Percentiles rank a stretch among this genome's conserved stretches.
phyloP scores from a whole-genome alignment of 2,329 filamentous ascomycete genomes.

The Boeremia exigua region DNA sequence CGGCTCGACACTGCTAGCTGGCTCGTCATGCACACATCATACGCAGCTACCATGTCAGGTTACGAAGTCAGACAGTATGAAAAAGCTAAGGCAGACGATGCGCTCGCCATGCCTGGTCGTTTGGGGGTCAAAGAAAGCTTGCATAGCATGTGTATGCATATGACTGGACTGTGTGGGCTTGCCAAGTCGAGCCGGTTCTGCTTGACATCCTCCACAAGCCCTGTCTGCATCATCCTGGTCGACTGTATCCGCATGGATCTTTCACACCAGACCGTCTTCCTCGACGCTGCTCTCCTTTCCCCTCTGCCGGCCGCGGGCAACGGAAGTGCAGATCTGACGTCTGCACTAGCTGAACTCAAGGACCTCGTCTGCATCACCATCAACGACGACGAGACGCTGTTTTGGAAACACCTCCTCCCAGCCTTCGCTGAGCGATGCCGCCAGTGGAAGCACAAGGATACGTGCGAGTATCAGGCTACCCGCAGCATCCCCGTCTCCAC shows the following conservation, averaged over 20 bases:
- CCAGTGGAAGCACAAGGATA: slow-evolving; percentile 43
- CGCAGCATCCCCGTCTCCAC: slow-evolving; percentile 5
- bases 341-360: too few relatives aligned
- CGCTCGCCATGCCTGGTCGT: not conserved
- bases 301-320: not conserved
- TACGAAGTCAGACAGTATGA: too few relatives aligned
- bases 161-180: not conserved
- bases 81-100: too few relatives aligned
- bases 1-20: too few relatives aligned
- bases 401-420: slow-evolving; percentile 26
- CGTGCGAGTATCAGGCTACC: slow-evolving; percentile 31
- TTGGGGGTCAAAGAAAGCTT: not conserved
- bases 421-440: slow-evolving; percentile 44
- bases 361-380: slow-evolving; percentile 19
- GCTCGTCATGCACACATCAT: too few relatives aligned
- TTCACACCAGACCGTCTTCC: slow-evolving; percentile 35
- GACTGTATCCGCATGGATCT: slow-evolving; percentile 43
- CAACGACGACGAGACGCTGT: slow-evolving; percentile 15
- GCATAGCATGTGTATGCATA: not conserved
- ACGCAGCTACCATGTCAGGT: too few relatives aligned
- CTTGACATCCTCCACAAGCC: not conserved
- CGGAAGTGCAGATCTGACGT: too few relatives aligned
- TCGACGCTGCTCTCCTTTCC: slow-evolving; percentile 45
- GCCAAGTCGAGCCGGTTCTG: not conserved
- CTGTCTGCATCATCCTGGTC: slow-evolving; percentile 27